phyloP scores from a whole-genome alignment of 257 asterid genomes.

The Craterostigma plantagineum region DNA sequence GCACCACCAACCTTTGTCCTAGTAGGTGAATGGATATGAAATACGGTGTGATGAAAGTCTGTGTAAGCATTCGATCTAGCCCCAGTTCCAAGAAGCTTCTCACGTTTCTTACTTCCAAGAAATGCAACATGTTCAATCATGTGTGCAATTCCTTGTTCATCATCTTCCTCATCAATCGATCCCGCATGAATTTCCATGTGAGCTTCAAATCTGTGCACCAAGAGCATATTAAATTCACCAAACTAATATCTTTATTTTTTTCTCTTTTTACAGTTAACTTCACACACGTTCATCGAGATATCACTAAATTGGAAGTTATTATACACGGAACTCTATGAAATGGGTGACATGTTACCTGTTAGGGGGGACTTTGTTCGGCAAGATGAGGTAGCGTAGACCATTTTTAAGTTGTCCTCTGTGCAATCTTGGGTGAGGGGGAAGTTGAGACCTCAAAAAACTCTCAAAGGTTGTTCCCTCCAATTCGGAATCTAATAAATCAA shows the following conservation, averaged over 20 bases:
- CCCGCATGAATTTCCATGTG: slow-evolving; percentile 99
- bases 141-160: slow-evolving; percentile 99
- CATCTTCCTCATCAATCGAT: slow-evolving; percentile 96
- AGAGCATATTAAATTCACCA: slow-evolving; percentile 5
- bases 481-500: slow-evolving; percentile 43
- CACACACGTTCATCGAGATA: not conserved
- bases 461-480: slow-evolving; percentile 44
- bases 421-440: slow-evolving; percentile 88
- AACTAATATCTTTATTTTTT: not conserved
- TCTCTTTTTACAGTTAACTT: not conserved
- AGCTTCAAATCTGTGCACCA: slow-evolving; percentile 74
- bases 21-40: slow-evolving; percentile 96
- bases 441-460: slow-evolving; percentile 44
- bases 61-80: slow-evolving; percentile 98
- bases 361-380: slow-evolving; percentile 96
- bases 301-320: too few species aligned
- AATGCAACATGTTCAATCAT: slow-evolving; percentile 99
- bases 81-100: slow-evolving; percentile 97
- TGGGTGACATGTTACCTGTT: slow-evolving; percentile 57
- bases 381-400: slow-evolving; percentile 88
- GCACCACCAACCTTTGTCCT: slow-evolving; percentile 48
- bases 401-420: slow-evolving; percentile 83
- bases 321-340: too few species aligned
- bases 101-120: slow-evolving; percentile 99
- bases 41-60: slow-evolving; percentile 95